Evolutionary conservation across 306 rosid species (phyloP).

Genomic region (Quercus cerris): DNA sequence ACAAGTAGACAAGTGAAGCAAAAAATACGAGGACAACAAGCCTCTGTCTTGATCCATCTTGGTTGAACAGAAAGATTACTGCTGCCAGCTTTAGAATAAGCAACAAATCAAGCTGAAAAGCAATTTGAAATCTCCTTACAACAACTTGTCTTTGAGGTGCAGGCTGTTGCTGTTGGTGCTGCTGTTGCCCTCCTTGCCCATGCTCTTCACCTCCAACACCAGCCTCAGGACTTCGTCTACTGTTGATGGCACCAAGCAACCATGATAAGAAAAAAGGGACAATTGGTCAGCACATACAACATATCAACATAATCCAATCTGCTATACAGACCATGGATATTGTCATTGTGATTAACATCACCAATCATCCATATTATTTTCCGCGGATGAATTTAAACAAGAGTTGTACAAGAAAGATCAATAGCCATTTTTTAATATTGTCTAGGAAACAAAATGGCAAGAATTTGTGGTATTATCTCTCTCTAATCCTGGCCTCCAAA

Average conservation of each 20-base stretch:
- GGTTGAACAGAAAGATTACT: conserved; percentile 86
- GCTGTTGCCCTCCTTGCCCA: conserved; percentile 68
- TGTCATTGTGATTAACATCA: not conserved
- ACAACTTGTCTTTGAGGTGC: conserved; percentile 83
- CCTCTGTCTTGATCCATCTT: conserved; percentile 97
- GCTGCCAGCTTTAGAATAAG: conserved; percentile 95
- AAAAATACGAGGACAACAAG: conserved; percentile 72
- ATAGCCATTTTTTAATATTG: not conserved
- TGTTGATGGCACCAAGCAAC: conserved; percentile 28
- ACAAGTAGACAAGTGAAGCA: conserved; percentile 84
- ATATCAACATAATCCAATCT: not conserved
- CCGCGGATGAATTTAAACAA: not conserved
- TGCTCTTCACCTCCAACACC: conserved; percentile 56
- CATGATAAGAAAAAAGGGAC: conserved; percentile 12
- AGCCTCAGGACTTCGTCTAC: conserved; percentile 57
- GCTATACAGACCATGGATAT: not conserved
- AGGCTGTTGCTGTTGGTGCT: conserved; percentile 66
- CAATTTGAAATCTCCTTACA: conserved; percentile 85
- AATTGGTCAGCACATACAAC: conserved; percentile 7
- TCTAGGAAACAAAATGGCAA: not conserved
- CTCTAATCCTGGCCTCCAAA: not conserved
- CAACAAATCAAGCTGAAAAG: conserved; percentile 83
- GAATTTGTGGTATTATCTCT: not conserved
- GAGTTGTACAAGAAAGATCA: not conserved
- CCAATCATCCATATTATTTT: not conserved